These are phyloP conservation scores for Leishmania major DNA, from an alignment of 208 protist species.

Conservation along the genomic window DNA sequence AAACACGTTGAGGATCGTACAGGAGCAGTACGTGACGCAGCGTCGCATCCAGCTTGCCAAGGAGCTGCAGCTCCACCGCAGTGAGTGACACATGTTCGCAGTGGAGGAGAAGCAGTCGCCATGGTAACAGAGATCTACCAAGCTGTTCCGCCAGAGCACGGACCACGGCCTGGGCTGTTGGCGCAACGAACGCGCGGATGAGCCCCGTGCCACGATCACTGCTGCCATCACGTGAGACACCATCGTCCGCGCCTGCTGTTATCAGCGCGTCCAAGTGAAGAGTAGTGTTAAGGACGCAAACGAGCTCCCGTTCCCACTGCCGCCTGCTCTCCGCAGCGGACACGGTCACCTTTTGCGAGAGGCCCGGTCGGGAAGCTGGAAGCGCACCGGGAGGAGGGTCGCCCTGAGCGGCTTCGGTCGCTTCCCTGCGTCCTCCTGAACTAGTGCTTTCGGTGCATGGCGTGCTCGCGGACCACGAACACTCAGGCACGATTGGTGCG, in stretches of 20 bases:
- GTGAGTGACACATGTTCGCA: constrained; percentile 2
- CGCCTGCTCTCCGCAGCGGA: constrained; percentile 4
- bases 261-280: constrained; percentile 20
- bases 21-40: constrained; percentile 15
- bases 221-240: not conserved
- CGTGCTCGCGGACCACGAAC: too few species aligned
- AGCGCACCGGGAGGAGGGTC: not conserved
- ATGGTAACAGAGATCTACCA: constrained; percentile 29
- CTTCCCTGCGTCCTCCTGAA: not conserved
- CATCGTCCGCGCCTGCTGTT: not conserved
- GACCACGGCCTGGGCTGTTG: constrained; percentile 35
- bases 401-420: not conserved
- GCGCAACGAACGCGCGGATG: constrained; percentile 3
- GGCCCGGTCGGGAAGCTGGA: not conserved
- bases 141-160: constrained; percentile 45
- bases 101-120: constrained; percentile 14
- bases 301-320: constrained; percentile 27
- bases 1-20: not conserved
- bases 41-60: constrained; percentile 16
- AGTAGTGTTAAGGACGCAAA: constrained; percentile 15
- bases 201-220: not conserved
- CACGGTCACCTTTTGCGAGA: not conserved
- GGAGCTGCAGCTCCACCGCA: constrained; percentile 11
- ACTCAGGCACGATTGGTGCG: not conserved
- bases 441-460: not conserved